Evolutionary conservation across 768 basidiomycete species (phyloP).

Genomic region (Rhodotorula toruloides): DNA sequence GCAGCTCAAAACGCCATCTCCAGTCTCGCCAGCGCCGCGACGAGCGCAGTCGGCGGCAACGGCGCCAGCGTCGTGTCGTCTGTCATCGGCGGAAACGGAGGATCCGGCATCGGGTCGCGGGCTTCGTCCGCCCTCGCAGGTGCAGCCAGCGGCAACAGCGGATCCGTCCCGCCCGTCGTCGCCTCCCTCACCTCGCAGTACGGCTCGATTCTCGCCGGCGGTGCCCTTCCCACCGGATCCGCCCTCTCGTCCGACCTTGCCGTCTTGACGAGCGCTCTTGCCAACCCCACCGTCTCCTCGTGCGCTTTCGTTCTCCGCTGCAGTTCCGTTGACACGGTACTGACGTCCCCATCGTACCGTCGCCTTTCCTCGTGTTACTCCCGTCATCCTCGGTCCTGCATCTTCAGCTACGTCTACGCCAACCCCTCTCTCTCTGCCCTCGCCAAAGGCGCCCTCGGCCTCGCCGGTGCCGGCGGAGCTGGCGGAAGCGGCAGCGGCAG

Average conservation of each 20-base stretch:
- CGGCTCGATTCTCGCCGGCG: not conserved
- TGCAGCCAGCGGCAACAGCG: not conserved
- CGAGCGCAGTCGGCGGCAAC: not conserved
- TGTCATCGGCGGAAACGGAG: not conserved
- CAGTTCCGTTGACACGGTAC: not conserved
- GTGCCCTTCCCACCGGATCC: constrained; percentile 1
- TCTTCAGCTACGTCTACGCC: not conserved
- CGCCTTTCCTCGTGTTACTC: not conserved
- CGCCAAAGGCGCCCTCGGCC: no score
- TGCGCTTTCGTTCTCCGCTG: not conserved
- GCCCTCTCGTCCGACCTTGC: not conserved
- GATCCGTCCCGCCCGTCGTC: not conserved
- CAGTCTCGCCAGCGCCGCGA: not conserved
- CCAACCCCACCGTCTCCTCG: not conserved
- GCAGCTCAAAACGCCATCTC: not conserved
- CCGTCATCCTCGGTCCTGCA: not conserved
- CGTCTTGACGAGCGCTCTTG: not conserved
- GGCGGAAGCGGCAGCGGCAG: no score
- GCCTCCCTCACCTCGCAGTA: not conserved
- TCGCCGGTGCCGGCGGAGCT: no score
- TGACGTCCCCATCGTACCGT: not conserved
- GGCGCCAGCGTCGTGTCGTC: not conserved
- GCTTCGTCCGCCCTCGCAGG: not conserved
- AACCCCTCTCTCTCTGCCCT: not conserved
- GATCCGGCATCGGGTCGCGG: not conserved